Evolutionary conservation across 306 rosid species (phyloP), one percentile per base, ranked within the genome.

Genomic region (Pterocarpus macrocarpus): DNA sequence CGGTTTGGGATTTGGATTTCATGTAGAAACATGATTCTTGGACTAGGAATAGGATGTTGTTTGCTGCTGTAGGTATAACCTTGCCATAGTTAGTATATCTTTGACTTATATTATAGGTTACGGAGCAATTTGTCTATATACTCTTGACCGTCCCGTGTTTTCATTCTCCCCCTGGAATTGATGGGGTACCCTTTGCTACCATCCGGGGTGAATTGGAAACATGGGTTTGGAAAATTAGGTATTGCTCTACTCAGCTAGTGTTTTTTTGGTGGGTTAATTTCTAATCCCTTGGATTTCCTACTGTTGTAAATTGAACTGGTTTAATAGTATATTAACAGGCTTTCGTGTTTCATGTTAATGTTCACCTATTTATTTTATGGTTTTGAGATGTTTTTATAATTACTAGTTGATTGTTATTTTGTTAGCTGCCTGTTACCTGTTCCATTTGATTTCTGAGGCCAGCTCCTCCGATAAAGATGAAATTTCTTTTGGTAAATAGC

Each of bases 161-260:
- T 50, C 90, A 73, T 73, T 84, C 55, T 84, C 91, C 64, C 90
- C 94, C 91, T 66, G 53, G 88, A 65, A 35, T 49, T 84, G 7
- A 5, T 15, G 32, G 35, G 30, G 16, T 36, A 13, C 49, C 32
- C 38, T 15, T 9, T 59, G 16, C 50, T 67, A 3, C 67, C 28
- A 13, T 69, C 83, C 52, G 39, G 88, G 88, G 88, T 82, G 87
- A 84, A 86, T 43, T 69, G 88, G 82, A 86, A 88, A 86, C 90
- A 84, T 76, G 44, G 89, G 79, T 75, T 76, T 66, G 2, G 4
- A n/a, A n/a, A 12, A 11, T 45, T 56, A 0, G 8, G 22, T 61
- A 39, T 55, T 32, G n/a, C 36, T 35, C 16, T 62, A 2, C 43
- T 17, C 2, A 5, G 53, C 9, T 61, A 5, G 6, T 10, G 43